Evolutionary conservation across 2,329 filamentous ascomycete species (phyloP), one percentile per base, ranked within the genome.

Genomic region (Chaetomiaceae sp.): DNA sequence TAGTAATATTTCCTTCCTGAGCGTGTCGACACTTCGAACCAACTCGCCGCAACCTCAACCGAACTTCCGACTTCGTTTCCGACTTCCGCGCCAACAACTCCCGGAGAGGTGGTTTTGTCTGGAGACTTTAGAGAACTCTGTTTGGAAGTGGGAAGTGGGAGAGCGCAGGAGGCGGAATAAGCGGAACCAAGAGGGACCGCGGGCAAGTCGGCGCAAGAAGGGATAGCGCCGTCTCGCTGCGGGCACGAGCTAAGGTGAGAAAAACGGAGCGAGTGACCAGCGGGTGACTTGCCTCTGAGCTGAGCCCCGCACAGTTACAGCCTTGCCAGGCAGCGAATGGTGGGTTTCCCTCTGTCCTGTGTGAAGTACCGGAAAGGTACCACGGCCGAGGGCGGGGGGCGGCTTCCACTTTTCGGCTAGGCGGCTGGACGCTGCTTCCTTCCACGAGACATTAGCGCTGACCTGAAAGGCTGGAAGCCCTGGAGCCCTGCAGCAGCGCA

Each of bases 31-130:
- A 47, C 33, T n/a, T 32, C n/a, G 3, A 43, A 50, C 52, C 50
- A 48, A 40, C 52, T 49, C n/a, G 53, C 51, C 54, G 38, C 52
- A 45, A 37, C 47, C 24, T 53, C 48, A 24, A 47, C 49, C 51
- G 38, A 45, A 18, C 48, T 53, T 53, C 45, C 49, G 40, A 52
- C 52, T 57, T 56, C 55, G 47, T 47, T 43, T 58, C 52, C 56
- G 41, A 56, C 54, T 55, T 49, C 53, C 50, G 50, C 59, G 50
- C 58, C 59, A 54, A 58, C 59, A 58, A 59, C 59, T 58, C 59
- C 59, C 51, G 43, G 47, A 50, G 48, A 50, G 38, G 45, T 50
- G 46, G 50, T 37, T 39, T 48, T 50, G 47, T 43, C 41, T 42
- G 44, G 48, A 45, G 42, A 50, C 44, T 56, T 55, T 49, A 48